Conservation (phyloP, 2,329 filamentous ascomycete genomes). For the Colletotrichum sp. region DNA sequence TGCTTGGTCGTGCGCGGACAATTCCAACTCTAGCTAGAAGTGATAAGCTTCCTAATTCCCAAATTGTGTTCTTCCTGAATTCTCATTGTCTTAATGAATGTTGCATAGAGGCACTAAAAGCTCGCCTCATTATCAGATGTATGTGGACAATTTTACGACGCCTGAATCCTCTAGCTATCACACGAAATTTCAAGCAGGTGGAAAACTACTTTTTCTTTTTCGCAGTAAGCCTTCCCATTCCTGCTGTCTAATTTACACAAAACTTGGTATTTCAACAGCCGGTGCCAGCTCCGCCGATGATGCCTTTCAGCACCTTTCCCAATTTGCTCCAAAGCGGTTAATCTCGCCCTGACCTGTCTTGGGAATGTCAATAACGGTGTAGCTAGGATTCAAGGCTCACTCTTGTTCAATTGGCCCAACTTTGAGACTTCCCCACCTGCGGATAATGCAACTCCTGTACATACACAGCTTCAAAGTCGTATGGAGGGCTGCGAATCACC, state of each 20-base stretch:
- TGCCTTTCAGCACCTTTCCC: neutral
- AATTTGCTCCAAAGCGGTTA: neutral
- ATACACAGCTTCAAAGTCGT: neutral
- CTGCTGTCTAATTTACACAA: neutral
- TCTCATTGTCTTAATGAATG: neutral
- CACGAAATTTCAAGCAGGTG: neutral
- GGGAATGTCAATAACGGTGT: neutral
- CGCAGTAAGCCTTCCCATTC: neutral
- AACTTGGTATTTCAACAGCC: neutral
- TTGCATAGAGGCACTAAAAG: neutral
- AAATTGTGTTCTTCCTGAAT: neutral
- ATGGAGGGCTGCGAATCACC: neutral
- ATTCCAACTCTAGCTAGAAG: neutral
- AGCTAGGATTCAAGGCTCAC: neutral
- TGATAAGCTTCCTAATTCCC: neutral
- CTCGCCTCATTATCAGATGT: neutral
- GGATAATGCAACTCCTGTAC: neutral
- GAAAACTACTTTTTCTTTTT: fast-evolving
- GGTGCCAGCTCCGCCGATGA: neutral
- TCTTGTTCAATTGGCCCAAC: neutral
- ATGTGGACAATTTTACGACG: neutral
- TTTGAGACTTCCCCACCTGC: neutral
- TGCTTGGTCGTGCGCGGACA: constrained; percentile 21
- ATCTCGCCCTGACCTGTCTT: neutral
- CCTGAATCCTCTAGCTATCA: neutral